Percentiles rank a stretch among this genome's conserved stretches.
Evolutionary conservation across 179 eudicot genomes (phyloP).

Genomic region (Carnegiea gigantea): DNA sequence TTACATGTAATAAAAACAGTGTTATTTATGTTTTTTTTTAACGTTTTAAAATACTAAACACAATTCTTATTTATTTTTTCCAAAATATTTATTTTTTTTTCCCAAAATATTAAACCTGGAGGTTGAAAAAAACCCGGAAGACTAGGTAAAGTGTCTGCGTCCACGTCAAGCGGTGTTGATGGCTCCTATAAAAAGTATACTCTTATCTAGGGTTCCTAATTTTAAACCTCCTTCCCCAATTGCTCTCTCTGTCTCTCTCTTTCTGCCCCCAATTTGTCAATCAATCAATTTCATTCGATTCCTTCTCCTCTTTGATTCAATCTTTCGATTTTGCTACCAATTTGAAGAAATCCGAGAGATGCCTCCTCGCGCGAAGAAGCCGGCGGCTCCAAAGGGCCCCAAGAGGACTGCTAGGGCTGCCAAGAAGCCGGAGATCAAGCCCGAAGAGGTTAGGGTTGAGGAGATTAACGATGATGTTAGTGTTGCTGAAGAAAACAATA

Average conservation of each 20-base stretch:
- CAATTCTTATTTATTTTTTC: no score
- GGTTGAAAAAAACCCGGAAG: neutral
- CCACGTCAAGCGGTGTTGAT: constrained; percentile 31
- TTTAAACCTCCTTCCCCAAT: constrained; percentile 14
- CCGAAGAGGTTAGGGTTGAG: constrained; percentile 20
- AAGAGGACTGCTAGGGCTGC: constrained; percentile 39
- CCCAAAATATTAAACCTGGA: no score
- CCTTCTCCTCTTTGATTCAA: neutral
- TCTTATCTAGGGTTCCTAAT: constrained; percentile 17
- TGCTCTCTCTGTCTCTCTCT: neutral
- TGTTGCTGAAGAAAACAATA: neutral
- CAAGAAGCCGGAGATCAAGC: constrained; percentile 24
- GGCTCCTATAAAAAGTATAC: constrained; percentile 15
- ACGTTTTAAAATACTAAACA: no score
- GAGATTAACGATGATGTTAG: constrained; percentile 8
- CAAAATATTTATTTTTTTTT: no score
- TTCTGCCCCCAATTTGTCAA: neutral
- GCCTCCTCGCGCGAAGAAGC: constrained; percentile 54
- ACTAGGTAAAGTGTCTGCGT: constrained; percentile 19
- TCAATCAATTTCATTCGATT: neutral
- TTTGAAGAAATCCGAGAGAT: constrained; percentile 16
- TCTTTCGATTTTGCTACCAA: neutral
- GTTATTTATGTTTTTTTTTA: no score
- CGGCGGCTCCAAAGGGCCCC: constrained; percentile 33
- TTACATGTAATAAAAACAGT: no score